Percentiles rank a stretch among this genome's conserved stretches.
phyloP scores from a whole-genome alignment of 768 basidiomycete species.

The Lactarius hatsudake region DNA sequence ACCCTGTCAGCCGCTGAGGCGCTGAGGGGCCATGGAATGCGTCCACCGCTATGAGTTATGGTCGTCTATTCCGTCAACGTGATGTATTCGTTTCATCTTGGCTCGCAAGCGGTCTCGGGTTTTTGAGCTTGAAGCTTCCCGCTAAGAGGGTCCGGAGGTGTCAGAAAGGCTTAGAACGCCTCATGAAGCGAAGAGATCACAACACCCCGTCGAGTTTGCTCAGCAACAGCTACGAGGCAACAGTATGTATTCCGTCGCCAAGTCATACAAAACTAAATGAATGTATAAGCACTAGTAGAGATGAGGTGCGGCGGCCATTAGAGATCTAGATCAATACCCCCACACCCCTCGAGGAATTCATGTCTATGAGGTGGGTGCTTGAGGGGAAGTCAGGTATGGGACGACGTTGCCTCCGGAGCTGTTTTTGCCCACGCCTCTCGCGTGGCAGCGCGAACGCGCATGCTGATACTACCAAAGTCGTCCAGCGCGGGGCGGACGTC shows the following conservation, averaged over 20 bases:
- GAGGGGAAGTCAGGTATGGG: slow-evolving; percentile 4
- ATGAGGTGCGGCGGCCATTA: not conserved
- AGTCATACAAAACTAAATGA: slow-evolving; percentile 6
- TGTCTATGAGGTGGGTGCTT: not conserved
- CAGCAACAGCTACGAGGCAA: not conserved
- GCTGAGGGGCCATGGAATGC: slow-evolving; percentile 7
- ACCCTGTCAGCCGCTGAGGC: slow-evolving; percentile 12
- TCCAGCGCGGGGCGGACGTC: slow-evolving; percentile 96
- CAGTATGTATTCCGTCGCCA: slow-evolving; percentile 6
- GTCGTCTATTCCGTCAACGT: not conserved
- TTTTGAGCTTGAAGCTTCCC: not conserved
- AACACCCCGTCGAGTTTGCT: not conserved
- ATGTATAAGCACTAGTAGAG: slow-evolving; percentile 1
- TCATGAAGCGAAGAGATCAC: not conserved
- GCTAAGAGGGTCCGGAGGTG: not conserved
- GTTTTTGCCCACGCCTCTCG: slow-evolving; percentile 25
- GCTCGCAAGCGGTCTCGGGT: not conserved
- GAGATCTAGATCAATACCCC: slow-evolving; percentile 5
- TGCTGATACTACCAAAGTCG: slow-evolving; percentile 69
- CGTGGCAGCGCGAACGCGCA: slow-evolving; percentile 41
- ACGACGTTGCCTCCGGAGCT: slow-evolving; percentile 1
- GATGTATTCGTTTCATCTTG: not conserved
- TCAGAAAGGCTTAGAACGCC: not conserved
- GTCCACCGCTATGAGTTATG: not conserved
- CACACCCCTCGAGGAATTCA: slow-evolving; percentile 1